Conservation (phyloP, 2,329 filamentous ascomycete species). For the Simplicillium aogashimaense region DNA sequence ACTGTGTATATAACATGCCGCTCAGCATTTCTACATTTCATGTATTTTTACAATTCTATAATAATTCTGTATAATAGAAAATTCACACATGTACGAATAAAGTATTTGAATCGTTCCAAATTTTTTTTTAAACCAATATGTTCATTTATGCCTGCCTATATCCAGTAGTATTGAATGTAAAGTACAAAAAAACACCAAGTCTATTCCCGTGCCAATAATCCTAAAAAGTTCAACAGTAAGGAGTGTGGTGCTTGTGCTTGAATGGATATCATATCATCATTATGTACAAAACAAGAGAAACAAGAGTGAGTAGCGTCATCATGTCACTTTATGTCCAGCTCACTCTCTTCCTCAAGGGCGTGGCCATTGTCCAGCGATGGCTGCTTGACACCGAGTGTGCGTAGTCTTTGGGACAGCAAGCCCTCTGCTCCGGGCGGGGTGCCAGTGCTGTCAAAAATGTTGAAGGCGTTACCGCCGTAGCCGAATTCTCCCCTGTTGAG, state of each 20-base stretch:
- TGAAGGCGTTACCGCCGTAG: conserved; percentile 48
- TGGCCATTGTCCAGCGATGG: not conserved
- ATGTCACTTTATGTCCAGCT: not conserved
- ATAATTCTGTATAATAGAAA: not conserved
- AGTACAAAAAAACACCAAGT: not conserved
- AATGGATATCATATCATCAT: not conserved
- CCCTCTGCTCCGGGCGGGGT: conserved; percentile 46
- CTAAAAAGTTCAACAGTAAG: not conserved
- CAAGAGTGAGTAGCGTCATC: not conserved
- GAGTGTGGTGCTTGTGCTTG: too few species aligned
- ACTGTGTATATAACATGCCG: not conserved
- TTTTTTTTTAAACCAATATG: too few species aligned
- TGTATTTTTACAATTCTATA: conserved; percentile 1
- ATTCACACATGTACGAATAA: too few species aligned
- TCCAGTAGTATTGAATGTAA: not conserved
- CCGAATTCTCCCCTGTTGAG: conserved; percentile 55
- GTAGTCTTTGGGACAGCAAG: conserved; percentile 58
- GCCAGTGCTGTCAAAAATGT: conserved; percentile 21
- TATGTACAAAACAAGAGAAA: not conserved
- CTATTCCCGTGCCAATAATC: not conserved
- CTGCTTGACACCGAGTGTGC: conserved; percentile 45
- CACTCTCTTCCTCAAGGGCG: too few species aligned
- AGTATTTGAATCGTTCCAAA: too few species aligned
- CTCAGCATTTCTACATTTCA: not conserved
- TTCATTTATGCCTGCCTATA: not conserved